Conservation (phyloP, 2,329 filamentous ascomycete species). For the Aspergillus spinulosporus region DNA sequence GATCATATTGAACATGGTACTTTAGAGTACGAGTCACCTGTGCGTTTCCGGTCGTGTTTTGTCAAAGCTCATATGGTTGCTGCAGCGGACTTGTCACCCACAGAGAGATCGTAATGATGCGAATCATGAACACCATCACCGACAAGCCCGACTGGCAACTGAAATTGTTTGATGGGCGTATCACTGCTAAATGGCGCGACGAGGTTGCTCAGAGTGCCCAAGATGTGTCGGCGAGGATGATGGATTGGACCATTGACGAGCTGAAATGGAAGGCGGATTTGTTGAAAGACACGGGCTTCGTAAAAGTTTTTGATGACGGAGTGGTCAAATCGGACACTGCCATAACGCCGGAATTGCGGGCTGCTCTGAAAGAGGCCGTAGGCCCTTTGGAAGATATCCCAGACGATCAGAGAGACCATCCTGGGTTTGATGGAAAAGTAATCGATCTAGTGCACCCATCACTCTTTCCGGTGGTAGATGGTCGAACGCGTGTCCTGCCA, state of each 20-base stretch:
- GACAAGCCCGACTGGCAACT: background rate
- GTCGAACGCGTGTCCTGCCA: constrained; percentile 27
- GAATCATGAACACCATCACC: background rate
- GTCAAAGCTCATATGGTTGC: background rate
- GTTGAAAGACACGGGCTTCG: background rate
- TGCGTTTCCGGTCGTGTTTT: background rate
- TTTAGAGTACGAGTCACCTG: background rate
- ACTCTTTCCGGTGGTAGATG: constrained; percentile 28
- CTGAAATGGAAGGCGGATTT: background rate
- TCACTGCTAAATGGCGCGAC: background rate
- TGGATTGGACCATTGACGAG: background rate
- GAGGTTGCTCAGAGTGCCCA: background rate
- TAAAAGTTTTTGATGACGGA: background rate
- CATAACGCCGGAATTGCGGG: constrained; percentile 43
- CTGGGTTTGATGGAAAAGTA: constrained; percentile 57
- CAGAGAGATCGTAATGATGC: background rate
- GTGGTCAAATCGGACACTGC: constrained; percentile 17
- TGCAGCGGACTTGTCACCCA: background rate
- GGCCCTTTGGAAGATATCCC: constrained; percentile 50
- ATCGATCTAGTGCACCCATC: constrained; percentile 50
- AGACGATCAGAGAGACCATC: constrained; percentile 59
- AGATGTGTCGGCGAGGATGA: background rate
- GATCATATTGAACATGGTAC: background rate
- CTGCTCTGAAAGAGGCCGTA: constrained; percentile 50
- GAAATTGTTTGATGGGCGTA: background rate